A percentile compares a stretch with the other conserved stretches of the same genome.
These are phyloP conservation scores for Debaryomyces sp. DNA, from an alignment of 1,139 yeast genomes.

Conservation along the genomic window DNA sequence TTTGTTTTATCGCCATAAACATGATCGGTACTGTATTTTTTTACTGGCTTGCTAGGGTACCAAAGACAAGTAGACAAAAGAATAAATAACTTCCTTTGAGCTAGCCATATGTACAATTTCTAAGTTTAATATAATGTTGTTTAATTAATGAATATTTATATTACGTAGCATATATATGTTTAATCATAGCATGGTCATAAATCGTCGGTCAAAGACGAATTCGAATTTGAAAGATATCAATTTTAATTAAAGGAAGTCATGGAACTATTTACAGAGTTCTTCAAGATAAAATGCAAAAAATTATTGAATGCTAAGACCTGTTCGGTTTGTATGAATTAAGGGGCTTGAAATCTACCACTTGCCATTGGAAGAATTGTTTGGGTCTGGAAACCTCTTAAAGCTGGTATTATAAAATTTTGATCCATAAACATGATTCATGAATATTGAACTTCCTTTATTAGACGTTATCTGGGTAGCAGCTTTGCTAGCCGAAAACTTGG, in stretches of 20 bases:
- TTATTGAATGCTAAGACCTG: background rate
- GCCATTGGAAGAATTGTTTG: background rate
- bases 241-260: background rate
- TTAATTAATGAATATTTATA: background rate
- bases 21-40: conserved; percentile 42
- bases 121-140: background rate
- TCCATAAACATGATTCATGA: conserved; percentile 12
- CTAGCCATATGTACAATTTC: background rate
- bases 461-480: conserved; percentile 11
- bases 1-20: conserved; percentile 47
- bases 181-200: background rate
- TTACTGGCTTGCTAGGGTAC: conserved; percentile 75
- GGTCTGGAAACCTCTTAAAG: conserved; percentile 9
- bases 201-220: background rate
- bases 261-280: background rate
- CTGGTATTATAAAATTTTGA: conserved; percentile 12
- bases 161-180: background rate
- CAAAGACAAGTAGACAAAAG: conserved; percentile 35
- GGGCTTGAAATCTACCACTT: background rate
- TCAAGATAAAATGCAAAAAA: background rate
- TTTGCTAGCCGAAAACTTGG: conserved; percentile 18
- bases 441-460: conserved; percentile 10
- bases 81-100: conserved; percentile 12
- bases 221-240: background rate
- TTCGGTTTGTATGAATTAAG: background rate